These are phyloP conservation scores for Amanita jacksonii DNA, from an alignment of 768 basidiomycete genomes.

Conservation along the genomic window DNA sequence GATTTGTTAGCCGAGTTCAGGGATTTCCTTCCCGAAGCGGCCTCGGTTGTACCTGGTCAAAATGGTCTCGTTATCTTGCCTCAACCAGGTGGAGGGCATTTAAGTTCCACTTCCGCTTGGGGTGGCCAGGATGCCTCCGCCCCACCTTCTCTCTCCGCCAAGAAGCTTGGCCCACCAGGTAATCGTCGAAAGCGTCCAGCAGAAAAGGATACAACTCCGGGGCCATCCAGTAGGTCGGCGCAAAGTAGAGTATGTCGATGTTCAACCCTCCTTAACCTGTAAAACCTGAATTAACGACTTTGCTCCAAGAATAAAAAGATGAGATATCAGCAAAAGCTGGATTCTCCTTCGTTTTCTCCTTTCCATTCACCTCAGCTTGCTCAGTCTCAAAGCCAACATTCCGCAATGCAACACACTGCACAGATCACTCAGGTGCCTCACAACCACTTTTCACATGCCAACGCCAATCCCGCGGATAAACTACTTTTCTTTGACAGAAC, in stretches of 20 bases:
- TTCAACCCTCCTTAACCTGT: conserved; percentile 2
- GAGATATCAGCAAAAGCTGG: conserved; percentile 54
- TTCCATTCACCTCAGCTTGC: conserved; percentile 34
- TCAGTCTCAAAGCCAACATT: conserved; percentile 21
- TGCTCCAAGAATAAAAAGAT: conserved; percentile 46
- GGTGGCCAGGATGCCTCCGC: conserved; percentile 26
- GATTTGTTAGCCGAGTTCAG: conserved; percentile 77
- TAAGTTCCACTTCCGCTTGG: conserved; percentile 27
- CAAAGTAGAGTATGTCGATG: conserved; percentile 35
- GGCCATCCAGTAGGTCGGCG: conserved; percentile 39
- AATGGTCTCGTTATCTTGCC: conserved; percentile 40
- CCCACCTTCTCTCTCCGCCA: conserved; percentile 30
- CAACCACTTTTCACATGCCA: conserved; percentile 18
- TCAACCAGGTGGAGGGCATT: conserved; percentile 30
- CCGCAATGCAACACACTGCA: conserved; percentile 12
- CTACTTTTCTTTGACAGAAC: conserved; percentile 92
- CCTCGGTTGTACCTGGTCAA: conserved; percentile 29
- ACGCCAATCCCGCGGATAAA: conserved; percentile 52
- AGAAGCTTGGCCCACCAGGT: conserved; percentile 33
- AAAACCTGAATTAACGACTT: conserved; percentile 4
- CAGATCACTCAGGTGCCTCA: conserved; percentile 14
- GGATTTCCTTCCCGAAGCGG: conserved; percentile 66
- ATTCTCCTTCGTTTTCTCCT: conserved; percentile 38
- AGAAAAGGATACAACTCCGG: conserved; percentile 64
- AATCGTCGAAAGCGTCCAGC: conserved; percentile 54